phyloP scores from a whole-genome alignment of 495 filamentous ascomycete species.

The Podospora didyma region DNA sequence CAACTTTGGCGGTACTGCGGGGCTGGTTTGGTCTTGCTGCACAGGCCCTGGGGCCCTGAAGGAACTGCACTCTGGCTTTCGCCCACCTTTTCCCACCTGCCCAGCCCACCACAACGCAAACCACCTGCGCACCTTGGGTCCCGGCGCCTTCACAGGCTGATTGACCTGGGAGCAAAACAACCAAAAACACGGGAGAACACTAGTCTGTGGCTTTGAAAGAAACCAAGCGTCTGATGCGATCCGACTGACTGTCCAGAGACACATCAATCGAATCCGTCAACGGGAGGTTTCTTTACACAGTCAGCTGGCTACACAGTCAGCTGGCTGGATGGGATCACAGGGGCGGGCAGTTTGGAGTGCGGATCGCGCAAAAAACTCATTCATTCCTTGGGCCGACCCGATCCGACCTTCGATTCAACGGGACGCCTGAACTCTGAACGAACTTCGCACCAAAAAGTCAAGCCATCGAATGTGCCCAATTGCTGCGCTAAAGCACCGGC shows the following conservation, averaged over 20 bases:
- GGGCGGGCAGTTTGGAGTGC: too few species aligned
- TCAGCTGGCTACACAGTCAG: too few species aligned
- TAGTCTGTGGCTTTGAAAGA: neutral
- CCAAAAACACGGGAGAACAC: neutral
- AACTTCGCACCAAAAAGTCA: too few species aligned
- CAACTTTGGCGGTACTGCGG: neutral
- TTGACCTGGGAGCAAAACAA: neutral
- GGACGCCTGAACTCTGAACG: too few species aligned
- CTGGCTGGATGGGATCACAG: too few species aligned
- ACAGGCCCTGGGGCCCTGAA: neutral
- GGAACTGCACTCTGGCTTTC: neutral
- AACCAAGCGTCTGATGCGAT: neutral
- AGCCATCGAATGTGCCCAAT: too few species aligned
- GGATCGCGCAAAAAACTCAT: too few species aligned
- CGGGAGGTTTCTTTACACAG: neutral
- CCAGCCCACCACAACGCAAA: neutral
- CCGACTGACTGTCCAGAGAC: neutral
- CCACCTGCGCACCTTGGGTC: neutral
- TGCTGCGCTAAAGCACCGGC: too few species aligned
- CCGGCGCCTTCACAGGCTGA: neutral
- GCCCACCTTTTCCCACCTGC: neutral
- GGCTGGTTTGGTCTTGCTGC: neutral
- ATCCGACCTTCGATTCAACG: too few species aligned
- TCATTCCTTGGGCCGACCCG: too few species aligned
- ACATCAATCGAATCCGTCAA: neutral